These are phyloP conservation scores for Phylloporus sp. DNA, from an alignment of 768 basidiomycete genomes.

Conservation along the genomic window DNA sequence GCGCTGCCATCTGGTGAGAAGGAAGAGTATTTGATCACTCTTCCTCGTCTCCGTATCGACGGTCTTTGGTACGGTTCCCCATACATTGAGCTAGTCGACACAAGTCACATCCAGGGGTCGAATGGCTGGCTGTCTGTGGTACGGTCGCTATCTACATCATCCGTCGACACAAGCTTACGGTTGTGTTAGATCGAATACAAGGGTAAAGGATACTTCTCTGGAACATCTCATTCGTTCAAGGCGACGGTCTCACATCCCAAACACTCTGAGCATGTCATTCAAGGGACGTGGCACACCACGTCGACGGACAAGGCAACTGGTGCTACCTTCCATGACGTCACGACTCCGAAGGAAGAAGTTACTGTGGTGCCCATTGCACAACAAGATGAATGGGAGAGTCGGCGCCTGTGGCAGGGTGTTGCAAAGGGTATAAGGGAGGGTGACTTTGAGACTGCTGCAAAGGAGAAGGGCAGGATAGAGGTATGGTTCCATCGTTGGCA, in stretches of 20 bases:
- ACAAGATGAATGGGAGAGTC: conserved; percentile 82
- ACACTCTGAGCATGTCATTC: conserved; percentile 46
- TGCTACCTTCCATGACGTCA: conserved; percentile 72
- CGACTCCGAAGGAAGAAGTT: conserved; percentile 69
- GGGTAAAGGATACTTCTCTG: conserved; percentile 92
- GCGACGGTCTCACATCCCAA: conserved; percentile 60
- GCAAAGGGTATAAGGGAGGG: conserved; percentile 88
- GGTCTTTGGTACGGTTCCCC: conserved; percentile 90
- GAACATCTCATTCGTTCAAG: conserved; percentile 91
- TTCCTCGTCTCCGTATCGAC: conserved; percentile 89
- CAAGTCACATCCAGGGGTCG: conserved; percentile 70
- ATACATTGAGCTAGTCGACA: conserved; percentile 86
- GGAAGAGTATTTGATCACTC: conserved; percentile 83
- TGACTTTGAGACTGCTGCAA: conserved; percentile 87
- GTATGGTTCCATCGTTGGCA: conserved; percentile 33
- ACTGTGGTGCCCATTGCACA: conserved; percentile 52
- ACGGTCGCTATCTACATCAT: conserved; percentile 8
- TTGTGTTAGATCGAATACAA: conserved; percentile 76
- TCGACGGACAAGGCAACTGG: conserved; percentile 47
- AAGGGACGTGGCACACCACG: conserved; percentile 77
- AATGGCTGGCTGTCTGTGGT: conserved; percentile 56
- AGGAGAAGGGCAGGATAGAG: conserved; percentile 90
- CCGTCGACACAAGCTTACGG: conserved; percentile 29
- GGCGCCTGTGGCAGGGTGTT: conserved; percentile 79
- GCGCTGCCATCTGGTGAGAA: conserved; percentile 48